Conservation (phyloP, 1,139 yeast species). For the Kurtzmaniella quercitrusa region DNA sequence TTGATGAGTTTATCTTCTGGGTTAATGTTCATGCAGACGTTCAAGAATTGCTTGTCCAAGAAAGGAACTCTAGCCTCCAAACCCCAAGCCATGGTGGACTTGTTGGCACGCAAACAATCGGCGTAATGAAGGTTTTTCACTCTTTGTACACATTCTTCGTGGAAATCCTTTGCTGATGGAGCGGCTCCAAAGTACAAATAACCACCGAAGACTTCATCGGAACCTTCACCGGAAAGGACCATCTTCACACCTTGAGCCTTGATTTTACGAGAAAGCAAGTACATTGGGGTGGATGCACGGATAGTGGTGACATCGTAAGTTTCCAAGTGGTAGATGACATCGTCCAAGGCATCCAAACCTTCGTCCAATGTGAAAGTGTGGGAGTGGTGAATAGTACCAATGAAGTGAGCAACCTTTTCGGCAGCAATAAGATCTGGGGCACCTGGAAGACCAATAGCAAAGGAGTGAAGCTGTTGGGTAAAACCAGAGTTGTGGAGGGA, state of each 20-base stretch:
- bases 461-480: slow-evolving; percentile 78
- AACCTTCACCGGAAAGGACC: slow-evolving; percentile 98
- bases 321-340: slow-evolving; percentile 92
- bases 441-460: slow-evolving; percentile 94
- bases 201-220: slow-evolving; percentile 98
- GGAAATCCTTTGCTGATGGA: slow-evolving; percentile 89
- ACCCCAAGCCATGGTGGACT: slow-evolving; percentile 99
- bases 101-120: slow-evolving; percentile 98
- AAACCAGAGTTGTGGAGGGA: slow-evolving; percentile 76
- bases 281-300: slow-evolving; percentile 99
- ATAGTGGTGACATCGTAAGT: slow-evolving; percentile 98
- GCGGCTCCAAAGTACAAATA: slow-evolving; percentile 96
- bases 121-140: slow-evolving; percentile 96
- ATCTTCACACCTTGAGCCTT: slow-evolving; percentile 99
- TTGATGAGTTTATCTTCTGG: slow-evolving; percentile 88
- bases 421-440: slow-evolving; percentile 98
- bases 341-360: slow-evolving; percentile 92
- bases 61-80: slow-evolving; percentile 99
- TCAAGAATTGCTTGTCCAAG: slow-evolving; percentile 89
- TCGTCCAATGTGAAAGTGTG: slow-evolving; percentile 95
- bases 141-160: slow-evolving; percentile 89
- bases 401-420: slow-evolving; percentile 89
- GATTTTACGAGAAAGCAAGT: slow-evolving; percentile 89
- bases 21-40: slow-evolving; percentile 89
- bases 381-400: slow-evolving; percentile 95